Base-by-base conservation (phyloP, 2,329 filamentous ascomycete species). In the Onygenales sp. region DNA sequence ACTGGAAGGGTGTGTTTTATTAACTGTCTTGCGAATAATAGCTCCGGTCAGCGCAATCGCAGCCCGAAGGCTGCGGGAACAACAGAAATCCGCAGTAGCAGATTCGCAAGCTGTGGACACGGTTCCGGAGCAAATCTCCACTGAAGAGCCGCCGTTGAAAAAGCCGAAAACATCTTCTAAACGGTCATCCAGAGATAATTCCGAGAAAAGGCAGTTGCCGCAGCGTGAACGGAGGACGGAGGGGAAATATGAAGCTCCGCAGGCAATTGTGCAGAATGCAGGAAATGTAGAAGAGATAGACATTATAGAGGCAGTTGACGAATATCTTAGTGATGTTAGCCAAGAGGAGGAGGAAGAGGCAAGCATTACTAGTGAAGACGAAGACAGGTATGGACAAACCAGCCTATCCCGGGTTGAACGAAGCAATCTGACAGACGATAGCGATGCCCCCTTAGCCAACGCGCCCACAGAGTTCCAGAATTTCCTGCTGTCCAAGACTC, bases 41-140 rank as follows among this genome's bases (percentile, higher is more conserved):
- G 50, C 42, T 52, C 54, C 57, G n/a, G 59, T 73, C 55, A 73
- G 71, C 56, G 71, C 70, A 44, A 58, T 73, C 56, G 71, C 71
- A 32, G 70, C 70, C 55, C 71, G 70, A 60, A 71, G 64, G 66
- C 68, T 68, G 59, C 64, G 67, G 50, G 66, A 68, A 34, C 48
- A 56, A 44, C 51, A 27, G 4, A 27, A 27, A 27, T 27, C 21
- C 21, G 4, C 49, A 27, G 51, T 39, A n/a, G 56, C 65, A 70
- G 54, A 63, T 65, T 51, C 58, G 61, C 46, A 65, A 64, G 52
- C 57, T 21, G 47, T 58, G 33, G 61, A 63, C 47, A 55, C 59
- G 48, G 50, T 60, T 11, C 49, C 54, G 5, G 53, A 61, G 32
- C 47, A 54, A 36, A 57, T 65, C 36, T 42, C 57, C 8, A 52